These are phyloP conservation scores for Albophoma yamanashiensis DNA, from an alignment of 2,329 filamentous ascomycete genomes.

Conservation along the genomic window DNA sequence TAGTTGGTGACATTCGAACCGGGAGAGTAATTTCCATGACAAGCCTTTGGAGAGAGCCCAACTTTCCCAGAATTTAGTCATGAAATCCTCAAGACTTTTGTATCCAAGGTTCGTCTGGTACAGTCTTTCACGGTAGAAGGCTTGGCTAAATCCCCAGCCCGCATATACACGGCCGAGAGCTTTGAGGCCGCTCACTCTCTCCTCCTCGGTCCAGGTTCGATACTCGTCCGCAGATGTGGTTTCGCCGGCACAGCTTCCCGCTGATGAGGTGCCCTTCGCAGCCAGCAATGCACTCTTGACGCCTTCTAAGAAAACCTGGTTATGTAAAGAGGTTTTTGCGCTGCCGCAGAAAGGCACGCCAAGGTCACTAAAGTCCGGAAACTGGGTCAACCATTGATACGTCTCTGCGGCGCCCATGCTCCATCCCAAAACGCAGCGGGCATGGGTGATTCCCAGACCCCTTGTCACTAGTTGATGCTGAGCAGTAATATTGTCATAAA, in stretches of 20 bases:
- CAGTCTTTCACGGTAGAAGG: conserved; percentile 65
- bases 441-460: conserved; percentile 27
- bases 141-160: conserved; percentile 71
- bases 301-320: conserved; percentile 44
- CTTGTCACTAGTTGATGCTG: conserved; percentile 32
- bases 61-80: conserved; percentile 64
- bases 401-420: conserved; percentile 45
- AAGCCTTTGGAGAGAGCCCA: conserved; percentile 56
- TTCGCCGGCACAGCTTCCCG: conserved; percentile 28
- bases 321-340: conserved; percentile 39
- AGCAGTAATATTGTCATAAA: conserved; percentile 40
- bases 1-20: neutral
- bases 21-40: neutral
- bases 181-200: conserved; percentile 39
- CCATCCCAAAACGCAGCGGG: conserved; percentile 41
- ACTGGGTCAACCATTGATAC: conserved; percentile 40
- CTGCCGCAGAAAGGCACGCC: conserved; percentile 39
- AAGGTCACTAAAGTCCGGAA: conserved; percentile 34
- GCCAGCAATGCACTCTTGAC: conserved; percentile 34
- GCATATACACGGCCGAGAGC: conserved; percentile 68
- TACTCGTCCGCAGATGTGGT: conserved; percentile 8
- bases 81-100: conserved; percentile 61
- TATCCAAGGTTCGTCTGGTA: conserved; percentile 55
- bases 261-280: conserved; percentile 34
- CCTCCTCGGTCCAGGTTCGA: conserved; percentile 27